Conservation (phyloP, 2,329 filamentous ascomycete species). For the Fusarium caatingaense region DNA sequence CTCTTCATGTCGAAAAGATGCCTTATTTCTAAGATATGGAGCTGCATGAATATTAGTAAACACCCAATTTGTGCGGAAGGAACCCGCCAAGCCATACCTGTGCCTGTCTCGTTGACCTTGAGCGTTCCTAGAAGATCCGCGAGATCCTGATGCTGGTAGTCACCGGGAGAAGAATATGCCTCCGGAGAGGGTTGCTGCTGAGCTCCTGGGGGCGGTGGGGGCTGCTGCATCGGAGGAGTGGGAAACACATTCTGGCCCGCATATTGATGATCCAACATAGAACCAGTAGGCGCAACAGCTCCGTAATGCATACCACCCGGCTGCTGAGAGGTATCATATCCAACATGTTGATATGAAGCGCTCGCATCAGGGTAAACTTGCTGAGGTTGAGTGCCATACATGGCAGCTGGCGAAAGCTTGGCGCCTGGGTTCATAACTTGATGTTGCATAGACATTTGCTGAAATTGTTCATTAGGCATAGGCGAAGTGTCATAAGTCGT, state of each 20-base stretch:
- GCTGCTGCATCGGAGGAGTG: constrained; percentile 59
- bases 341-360: constrained; percentile 60
- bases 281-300: constrained; percentile 61
- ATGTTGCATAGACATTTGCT: constrained; percentile 65
- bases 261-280: constrained; percentile 65
- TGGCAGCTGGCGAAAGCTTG: constrained; percentile 55
- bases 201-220: constrained; percentile 35
- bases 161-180: constrained; percentile 69
- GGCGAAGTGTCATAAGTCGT: constrained; percentile 50
- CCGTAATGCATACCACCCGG: constrained; percentile 65
- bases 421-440: constrained; percentile 55
- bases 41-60: constrained; percentile 60
- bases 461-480: constrained; percentile 52
- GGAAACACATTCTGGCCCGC: constrained; percentile 63
- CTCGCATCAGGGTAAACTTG: constrained; percentile 60
- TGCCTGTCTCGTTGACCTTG: constrained; percentile 86
- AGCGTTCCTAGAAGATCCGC: constrained; percentile 86
- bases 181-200: constrained; percentile 54
- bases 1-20: constrained; percentile 63
- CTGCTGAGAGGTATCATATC: constrained; percentile 59
- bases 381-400: constrained; percentile 61
- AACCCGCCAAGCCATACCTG: constrained; percentile 70
- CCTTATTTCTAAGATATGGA: constrained; percentile 81
- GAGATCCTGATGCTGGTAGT: constrained; percentile 77
- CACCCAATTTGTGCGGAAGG: not conserved